Evolutionary conservation across 176 grass and related monocot genomes (phyloP), one percentile per base, ranked within the genome.

Genomic region (Dendrocalamus sinicus): DNA sequence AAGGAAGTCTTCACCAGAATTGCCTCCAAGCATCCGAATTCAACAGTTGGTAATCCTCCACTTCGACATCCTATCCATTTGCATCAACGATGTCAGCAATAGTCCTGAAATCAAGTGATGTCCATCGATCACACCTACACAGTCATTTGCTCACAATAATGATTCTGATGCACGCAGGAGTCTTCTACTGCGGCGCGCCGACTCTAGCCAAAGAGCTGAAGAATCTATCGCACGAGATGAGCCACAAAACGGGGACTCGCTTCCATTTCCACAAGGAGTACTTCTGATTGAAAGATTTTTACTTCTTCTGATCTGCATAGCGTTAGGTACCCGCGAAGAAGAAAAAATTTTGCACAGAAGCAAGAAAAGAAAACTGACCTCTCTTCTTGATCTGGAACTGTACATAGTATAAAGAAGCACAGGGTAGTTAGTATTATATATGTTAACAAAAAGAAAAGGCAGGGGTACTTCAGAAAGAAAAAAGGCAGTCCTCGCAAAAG

Each of bases 221-320:
- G 83, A 90, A 82, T 50, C 82, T 99, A 24, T 86, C 96, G 6
- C 90, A 92, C 47, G 96, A 99, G 70, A 94, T 94, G 93, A 96
- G 92, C 88, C 96, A 99, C 70, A 92, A 86, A 78, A 99, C 96
- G 23, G 30, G 91, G 10, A 99, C 93, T 32, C 86, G 93, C 59
- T 99, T 99, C 89, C 84, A 96, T 84, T 99, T 99, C 90, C 96
- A 99, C 88, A 99, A 99, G 83, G 96, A 99, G 78, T 96, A 96
- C 86, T 99, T 94, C 86, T 79, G 79, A 98, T 59, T 65, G 26
- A 58, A 23, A 78, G 59, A 83, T 5, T 50, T 62, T 39, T 41
- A 39, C n/a, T 24, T 28, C 41, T 39, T 75, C 85, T 81, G 54
- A 84, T 88, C 68, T 61, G 70, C 30, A 41, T 88, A 91, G 76